These are phyloP conservation scores for Ustilaginoidea virens DNA, from an alignment of 2,329 filamentous ascomycete genomes.

Conservation along the genomic window DNA sequence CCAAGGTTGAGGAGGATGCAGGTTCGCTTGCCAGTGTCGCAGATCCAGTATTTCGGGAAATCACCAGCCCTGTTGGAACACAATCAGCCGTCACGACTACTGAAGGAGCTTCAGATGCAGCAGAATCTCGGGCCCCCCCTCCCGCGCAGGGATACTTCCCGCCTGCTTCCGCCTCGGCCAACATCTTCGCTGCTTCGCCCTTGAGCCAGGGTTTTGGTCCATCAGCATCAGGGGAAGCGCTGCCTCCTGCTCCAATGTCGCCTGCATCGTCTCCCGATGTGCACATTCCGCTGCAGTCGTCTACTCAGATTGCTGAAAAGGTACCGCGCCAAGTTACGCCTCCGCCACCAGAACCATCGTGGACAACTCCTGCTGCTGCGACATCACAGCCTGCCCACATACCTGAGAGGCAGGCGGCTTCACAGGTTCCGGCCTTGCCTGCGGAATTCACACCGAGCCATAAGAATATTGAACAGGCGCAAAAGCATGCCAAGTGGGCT, in stretches of 20 bases:
- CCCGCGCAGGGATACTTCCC: slow-evolving; percentile 19
- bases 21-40: slow-evolving; percentile 40
- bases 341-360: slow-evolving; percentile 8
- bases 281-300: slow-evolving; percentile 13
- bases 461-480: slow-evolving; percentile 60
- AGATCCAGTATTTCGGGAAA: slow-evolving; percentile 47
- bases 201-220: slow-evolving; percentile 15
- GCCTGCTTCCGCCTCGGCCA: slow-evolving; percentile 6
- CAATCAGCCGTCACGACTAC: slow-evolving; percentile 30
- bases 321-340: slow-evolving; percentile 11
- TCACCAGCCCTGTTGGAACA: slow-evolving; percentile 16
- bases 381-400: slow-evolving; percentile 5
- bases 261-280: slow-evolving; percentile 5
- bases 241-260: slow-evolving; percentile 7
- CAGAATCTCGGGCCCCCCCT: slow-evolving; percentile 13
- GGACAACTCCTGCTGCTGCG: slow-evolving; percentile 5
- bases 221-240: slow-evolving; percentile 9
- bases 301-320: slow-evolving; percentile 13
- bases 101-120: slow-evolving; percentile 37
- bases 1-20: slow-evolving; percentile 31
- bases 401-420: slow-evolving; percentile 4
- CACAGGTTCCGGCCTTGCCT: slow-evolving; percentile 4
- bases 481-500: slow-evolving; percentile 94
- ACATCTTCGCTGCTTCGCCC: slow-evolving; percentile 20
- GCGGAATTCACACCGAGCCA: slow-evolving; percentile 10